A percentile compares a stretch with the other conserved stretches of the same genome.
phyloP scores from a whole-genome alignment of 208 protist genomes.

The Herpetomonas samuelpessoai region DNA sequence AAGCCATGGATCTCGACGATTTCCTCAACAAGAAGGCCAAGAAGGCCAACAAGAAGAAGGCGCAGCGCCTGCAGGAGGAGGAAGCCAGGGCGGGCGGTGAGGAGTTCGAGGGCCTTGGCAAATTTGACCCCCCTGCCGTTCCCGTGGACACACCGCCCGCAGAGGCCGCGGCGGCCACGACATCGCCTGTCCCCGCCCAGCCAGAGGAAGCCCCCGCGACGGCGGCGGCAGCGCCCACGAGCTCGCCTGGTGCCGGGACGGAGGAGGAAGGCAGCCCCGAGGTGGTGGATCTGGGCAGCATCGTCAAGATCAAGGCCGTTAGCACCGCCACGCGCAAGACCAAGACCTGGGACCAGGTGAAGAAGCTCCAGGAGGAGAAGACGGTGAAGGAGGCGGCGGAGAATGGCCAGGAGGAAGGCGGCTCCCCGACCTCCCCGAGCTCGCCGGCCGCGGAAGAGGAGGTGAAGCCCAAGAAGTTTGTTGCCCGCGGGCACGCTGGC shows the following conservation, averaged over 20 bases:
- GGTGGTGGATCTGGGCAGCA: constrained; percentile 9
- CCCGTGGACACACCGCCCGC: not conserved
- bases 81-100: constrained; percentile 23
- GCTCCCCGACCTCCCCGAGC: constrained; percentile 3
- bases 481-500: constrained; percentile 59
- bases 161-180: not conserved
- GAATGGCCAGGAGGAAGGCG: constrained; percentile 1
- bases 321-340: constrained; percentile 24
- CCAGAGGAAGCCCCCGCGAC: not conserved
- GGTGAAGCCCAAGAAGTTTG: constrained; percentile 57
- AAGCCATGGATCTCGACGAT: constrained; percentile 60
- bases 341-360: constrained; percentile 59
- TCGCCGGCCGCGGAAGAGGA: constrained; percentile 7
- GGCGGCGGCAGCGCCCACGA: constrained; percentile 5
- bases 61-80: constrained; percentile 15
- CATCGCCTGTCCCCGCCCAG: not conserved
- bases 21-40: constrained; percentile 69
- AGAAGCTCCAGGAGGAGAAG: constrained; percentile 3
- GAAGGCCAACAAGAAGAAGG: constrained; percentile 58
- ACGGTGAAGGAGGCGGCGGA: not conserved
- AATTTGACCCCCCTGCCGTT: constrained; percentile 18
- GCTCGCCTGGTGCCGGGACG: not conserved
- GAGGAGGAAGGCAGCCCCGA: constrained; percentile 7
- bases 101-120: constrained; percentile 29
- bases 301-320: constrained; percentile 17